These are phyloP conservation scores for Boletus insuetus DNA, from an alignment of 768 basidiomycete genomes.

Conservation along the genomic window DNA sequence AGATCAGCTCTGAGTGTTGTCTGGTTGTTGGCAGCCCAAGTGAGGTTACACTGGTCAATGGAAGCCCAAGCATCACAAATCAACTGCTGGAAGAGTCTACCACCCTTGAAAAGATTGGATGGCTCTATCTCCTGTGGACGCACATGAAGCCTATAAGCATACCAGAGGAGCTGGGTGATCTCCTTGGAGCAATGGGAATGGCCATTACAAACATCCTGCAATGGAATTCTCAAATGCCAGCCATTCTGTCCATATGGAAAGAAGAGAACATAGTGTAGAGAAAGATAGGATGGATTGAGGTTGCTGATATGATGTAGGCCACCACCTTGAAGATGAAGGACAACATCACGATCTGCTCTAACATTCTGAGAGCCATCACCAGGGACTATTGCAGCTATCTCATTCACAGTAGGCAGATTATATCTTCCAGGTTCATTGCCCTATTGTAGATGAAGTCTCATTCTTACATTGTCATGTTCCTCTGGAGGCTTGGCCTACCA, in stretches of 20 bases:
- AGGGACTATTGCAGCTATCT: conserved; percentile 43
- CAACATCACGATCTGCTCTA: conserved; percentile 23
- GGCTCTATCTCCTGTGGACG: conserved; percentile 6
- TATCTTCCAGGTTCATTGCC: conserved; percentile 35
- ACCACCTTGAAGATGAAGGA: conserved; percentile 27
- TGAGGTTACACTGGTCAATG: conserved; percentile 39
- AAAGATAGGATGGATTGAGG: conserved; percentile 32
- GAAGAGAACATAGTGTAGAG: conserved; percentile 44
- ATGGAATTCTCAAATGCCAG: conserved; percentile 31
- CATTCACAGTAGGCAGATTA: conserved; percentile 42
- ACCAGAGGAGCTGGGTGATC: conserved; percentile 30
- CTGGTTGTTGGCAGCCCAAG: conserved; percentile 36
- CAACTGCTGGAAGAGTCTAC: conserved; percentile 43
- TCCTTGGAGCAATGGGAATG: conserved; percentile 11
- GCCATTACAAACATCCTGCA: neutral
- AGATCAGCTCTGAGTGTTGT: conserved; percentile 31
- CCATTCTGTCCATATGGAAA: conserved; percentile 41
- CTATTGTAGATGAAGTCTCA: conserved; percentile 5
- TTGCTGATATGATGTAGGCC: conserved; percentile 34
- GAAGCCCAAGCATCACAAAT: conserved; percentile 46
- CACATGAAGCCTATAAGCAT: conserved; percentile 31
- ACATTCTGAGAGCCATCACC: conserved; percentile 22
- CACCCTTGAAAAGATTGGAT: conserved; percentile 32
- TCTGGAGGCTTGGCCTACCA: conserved; percentile 10
- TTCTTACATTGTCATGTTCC: conserved; percentile 11